phyloP scores from a whole-genome alignment of 1,139 yeast species.

The Dujonia santamariae region DNA sequence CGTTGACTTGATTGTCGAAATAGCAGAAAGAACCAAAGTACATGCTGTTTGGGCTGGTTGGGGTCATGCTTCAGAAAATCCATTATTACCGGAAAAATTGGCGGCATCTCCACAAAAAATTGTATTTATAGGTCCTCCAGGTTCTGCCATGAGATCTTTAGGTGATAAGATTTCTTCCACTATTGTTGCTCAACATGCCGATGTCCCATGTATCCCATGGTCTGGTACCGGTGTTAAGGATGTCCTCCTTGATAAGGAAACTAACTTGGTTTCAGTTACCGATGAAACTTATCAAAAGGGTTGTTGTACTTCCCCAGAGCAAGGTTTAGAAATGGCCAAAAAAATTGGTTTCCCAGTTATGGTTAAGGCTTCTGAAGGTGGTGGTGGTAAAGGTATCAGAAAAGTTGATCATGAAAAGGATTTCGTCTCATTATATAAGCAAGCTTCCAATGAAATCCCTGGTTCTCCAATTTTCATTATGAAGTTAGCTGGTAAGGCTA shows the following conservation, averaged over 20 bases:
- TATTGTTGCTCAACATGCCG: constrained; percentile 96
- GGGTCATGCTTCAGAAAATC: constrained; percentile 99
- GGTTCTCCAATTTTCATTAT: constrained; percentile 95
- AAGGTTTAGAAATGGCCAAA: constrained; percentile 80
- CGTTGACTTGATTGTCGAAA: constrained; percentile 92
- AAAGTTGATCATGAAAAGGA: constrained; percentile 79
- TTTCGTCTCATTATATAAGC: constrained; percentile 68
- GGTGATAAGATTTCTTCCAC: constrained; percentile 98
- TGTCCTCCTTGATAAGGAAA: constrained; percentile 61
- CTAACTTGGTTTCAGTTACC: constrained; percentile 84
- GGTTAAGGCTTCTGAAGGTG: constrained; percentile 98
- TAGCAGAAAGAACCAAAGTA: constrained; percentile 94
- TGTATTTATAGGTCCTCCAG: constrained; percentile 96
- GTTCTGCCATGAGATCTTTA: constrained; percentile 97
- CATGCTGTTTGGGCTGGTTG: constrained; percentile 99
- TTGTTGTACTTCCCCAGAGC: constrained; percentile 82
- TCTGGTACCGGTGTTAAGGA: constrained; percentile 95
- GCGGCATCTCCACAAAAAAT: constrained; percentile 88
- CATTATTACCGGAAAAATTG: constrained; percentile 84
- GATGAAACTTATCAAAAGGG: constrained; percentile 83
- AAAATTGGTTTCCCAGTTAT: constrained; percentile 92
- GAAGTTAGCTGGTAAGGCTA: constrained; percentile 92
- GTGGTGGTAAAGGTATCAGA: constrained; percentile 98
- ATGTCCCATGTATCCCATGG: constrained; percentile 99
- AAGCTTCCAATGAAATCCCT: constrained; percentile 92